These are phyloP conservation scores for Hibiscus syriacus DNA, from an alignment of 345 rosid species.

Conservation along the genomic window DNA sequence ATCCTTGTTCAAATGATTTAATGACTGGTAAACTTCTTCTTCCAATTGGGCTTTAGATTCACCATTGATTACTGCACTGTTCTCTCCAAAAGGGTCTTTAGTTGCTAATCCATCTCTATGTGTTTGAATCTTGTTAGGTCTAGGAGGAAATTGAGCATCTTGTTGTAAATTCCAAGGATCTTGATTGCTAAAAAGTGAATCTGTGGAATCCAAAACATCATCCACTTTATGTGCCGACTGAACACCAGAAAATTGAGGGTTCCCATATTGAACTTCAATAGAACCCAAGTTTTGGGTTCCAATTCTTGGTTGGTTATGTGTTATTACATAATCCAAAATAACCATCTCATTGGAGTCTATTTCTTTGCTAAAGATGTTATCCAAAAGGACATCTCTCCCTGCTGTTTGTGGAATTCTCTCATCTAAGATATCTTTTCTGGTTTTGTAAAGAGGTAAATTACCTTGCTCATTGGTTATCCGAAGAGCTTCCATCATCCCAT, in stretches of 20 bases:
- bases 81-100: conserved; percentile 39
- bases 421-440: conserved; percentile 28
- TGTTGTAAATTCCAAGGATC: conserved; percentile 56
- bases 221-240: conserved; percentile 18
- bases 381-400: conserved; percentile 27
- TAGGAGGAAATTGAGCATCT: conserved; percentile 45
- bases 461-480: conserved; percentile 26
- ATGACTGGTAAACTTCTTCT: conserved; percentile 26
- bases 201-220: conserved; percentile 40
- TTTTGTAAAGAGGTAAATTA: conserved; percentile 21
- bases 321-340: conserved; percentile 26
- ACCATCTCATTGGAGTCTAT: conserved; percentile 24
- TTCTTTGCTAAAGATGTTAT: conserved; percentile 21
- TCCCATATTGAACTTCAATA: conserved; percentile 27
- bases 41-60: conserved; percentile 21
- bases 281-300: conserved; percentile 31
- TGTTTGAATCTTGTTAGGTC: conserved; percentile 40
- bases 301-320: conserved; percentile 28
- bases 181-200: conserved; percentile 57
- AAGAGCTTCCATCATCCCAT: conserved; percentile 37
- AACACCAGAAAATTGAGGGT: conserved; percentile 19
- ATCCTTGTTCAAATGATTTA: conserved; percentile 24
- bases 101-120: conserved; percentile 29
- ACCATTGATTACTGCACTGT: conserved; percentile 16
- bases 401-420: conserved; percentile 22